Evolutionary conservation across 2,329 filamentous ascomycete species (phyloP).

Genomic region (Aspergillus aculeatinus): DNA sequence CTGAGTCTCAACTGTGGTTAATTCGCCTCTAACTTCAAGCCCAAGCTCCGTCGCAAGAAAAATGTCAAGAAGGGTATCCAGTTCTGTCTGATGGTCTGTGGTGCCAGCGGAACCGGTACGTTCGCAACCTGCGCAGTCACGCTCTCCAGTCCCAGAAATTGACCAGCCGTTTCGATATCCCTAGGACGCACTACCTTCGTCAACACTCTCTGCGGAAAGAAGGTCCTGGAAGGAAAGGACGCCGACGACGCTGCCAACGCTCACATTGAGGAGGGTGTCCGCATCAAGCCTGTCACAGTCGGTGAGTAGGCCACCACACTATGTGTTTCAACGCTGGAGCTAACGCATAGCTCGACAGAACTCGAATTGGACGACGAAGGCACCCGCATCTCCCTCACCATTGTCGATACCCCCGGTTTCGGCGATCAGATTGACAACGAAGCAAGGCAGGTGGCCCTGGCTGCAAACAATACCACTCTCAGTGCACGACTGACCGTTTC

Average conservation of each 20-base stretch:
- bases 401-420: conserved; percentile 97
- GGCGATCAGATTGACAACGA: conserved; percentile 99
- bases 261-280: conserved; percentile 92
- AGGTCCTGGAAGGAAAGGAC: conserved; percentile 87
- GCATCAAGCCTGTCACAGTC: conserved; percentile 97
- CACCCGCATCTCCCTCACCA: conserved; percentile 95
- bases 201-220: conserved; percentile 97
- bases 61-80: conserved; percentile 99
- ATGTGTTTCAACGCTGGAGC: conserved; percentile 8
- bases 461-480: neutral
- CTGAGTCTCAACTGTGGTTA: conserved; percentile 5
- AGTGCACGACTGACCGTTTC: conserved; percentile 25
- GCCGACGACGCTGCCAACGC: conserved; percentile 84
- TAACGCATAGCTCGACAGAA: conserved; percentile 42
- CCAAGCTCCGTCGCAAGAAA: conserved; percentile 99
- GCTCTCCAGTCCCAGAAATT: conserved; percentile 13
- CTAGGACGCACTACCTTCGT: conserved; percentile 96
- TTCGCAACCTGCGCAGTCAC: conserved; percentile 2
- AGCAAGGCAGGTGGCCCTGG: conserved; percentile 66
- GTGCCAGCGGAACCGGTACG: conserved; percentile 95
- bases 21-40: conserved; percentile 48
- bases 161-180: conserved; percentile 10
- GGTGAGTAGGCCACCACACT: conserved; percentile 59
- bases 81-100: conserved; percentile 99
- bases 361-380: conserved; percentile 97